Conservation (phyloP, 345 rosid species). For the Moringa oleifera region DNA sequence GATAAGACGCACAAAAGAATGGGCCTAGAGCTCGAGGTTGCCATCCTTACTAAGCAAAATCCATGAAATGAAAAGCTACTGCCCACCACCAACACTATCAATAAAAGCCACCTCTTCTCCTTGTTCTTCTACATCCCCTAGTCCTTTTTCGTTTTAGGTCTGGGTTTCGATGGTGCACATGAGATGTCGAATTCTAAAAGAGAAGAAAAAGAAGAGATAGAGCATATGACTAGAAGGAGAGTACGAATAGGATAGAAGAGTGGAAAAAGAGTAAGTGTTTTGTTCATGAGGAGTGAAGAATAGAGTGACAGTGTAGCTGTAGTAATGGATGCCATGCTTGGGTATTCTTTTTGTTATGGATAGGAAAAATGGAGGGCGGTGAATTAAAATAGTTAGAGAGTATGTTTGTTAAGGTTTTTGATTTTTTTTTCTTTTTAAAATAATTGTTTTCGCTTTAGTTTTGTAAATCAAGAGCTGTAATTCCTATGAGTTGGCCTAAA, state of each 20-base stretch:
- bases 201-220: slow-evolving; percentile 27
- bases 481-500: too few relatives aligned
- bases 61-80: slow-evolving; percentile 82
- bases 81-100: slow-evolving; percentile 9
- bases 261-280: slow-evolving; percentile 26
- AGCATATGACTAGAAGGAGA: slow-evolving; percentile 36
- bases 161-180: slow-evolving; percentile 73
- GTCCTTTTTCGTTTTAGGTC: slow-evolving; percentile 18
- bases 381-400: too few relatives aligned
- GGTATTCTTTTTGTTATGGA: too few relatives aligned
- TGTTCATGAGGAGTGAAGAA: slow-evolving; percentile 28
- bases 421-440: too few relatives aligned
- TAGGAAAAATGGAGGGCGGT: too few relatives aligned
- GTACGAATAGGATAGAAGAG: slow-evolving; percentile 35
- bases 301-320: slow-evolving; percentile 29
- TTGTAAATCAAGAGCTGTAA: too few relatives aligned
- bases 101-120: slow-evolving; percentile 1
- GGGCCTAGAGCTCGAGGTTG: slow-evolving; percentile 57
- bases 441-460: too few relatives aligned
- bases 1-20: slow-evolving; percentile 59
- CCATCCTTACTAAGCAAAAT: slow-evolving; percentile 90
- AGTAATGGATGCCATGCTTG: too few relatives aligned
- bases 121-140: slow-evolving; percentile 7
- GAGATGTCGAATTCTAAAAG: slow-evolving; percentile 63
- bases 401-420: too few relatives aligned